Evolutionary conservation across 2,329 filamentous ascomycete genomes (phyloP), one percentile per base, ranked within the genome.

Genomic region (Stemphylium lycopersici): DNA sequence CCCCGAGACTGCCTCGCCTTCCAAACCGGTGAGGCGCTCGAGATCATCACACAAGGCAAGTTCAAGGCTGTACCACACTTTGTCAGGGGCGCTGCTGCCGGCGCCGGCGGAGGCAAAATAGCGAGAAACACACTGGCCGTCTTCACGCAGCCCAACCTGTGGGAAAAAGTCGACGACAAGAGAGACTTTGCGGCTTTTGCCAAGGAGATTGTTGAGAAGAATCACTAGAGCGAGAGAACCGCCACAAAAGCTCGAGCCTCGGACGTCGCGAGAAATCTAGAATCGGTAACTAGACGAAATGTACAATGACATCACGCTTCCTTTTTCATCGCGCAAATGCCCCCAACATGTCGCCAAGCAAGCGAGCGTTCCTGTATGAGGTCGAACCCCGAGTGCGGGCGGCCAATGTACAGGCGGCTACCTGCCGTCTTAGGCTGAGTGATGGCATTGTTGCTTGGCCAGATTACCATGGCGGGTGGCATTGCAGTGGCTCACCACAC

Each of bases 21-120:
- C 73, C 93, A 99, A 80, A 99, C 93, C 0, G 95, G 93, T 2
- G 91, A 97, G 78, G 89, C 93, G 0, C 80, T 99, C 45, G 89
- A 98, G 77, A 82, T 91, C 53, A 97, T 99, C 71, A 98, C 93
- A 0, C 81, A 84, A n/a, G 95, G 95, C 8, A 87, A 85, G 69
- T 96, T 99, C 80, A 91, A 89, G 76, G 95, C 95, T 1, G 95
- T 98, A 56, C 93, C 95, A 62, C 95, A 99, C 79, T 98, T 96
- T 75, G 95, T 99, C 7, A 84, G 89, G 62, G 93, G 93, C 0
- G 87, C 89, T 4, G 82, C 40, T 3, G 36, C 46, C 15, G 46
- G 84, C 61, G 80, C 84, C 1, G 83, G 81, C 75, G 68, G 75
- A 55, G 73, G 76, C 4, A 75, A 73, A 47, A 76, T 81, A 29